These are phyloP conservation scores for Leptodermis oblonga DNA, from an alignment of 257 asterid genomes.

Conservation along the genomic window DNA sequence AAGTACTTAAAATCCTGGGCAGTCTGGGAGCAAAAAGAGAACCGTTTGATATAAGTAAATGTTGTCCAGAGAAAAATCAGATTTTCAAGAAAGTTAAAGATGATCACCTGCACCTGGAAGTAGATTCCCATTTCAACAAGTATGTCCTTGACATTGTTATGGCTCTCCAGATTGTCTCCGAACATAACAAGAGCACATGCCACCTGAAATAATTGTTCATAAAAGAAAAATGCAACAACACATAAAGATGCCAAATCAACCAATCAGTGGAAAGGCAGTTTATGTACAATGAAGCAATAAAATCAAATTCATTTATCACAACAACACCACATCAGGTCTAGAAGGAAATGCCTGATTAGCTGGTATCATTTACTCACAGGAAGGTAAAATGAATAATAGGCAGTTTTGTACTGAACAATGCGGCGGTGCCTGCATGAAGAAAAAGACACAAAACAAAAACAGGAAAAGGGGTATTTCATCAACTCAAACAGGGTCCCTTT, in stretches of 20 bases:
- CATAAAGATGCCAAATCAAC: background rate
- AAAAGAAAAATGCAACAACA: background rate
- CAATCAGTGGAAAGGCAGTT: no score
- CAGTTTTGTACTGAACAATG: slow-evolving; percentile 90
- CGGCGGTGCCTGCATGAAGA: slow-evolving; percentile 94
- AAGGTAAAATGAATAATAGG: slow-evolving; percentile 92
- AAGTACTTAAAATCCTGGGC: background rate
- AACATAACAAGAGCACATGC: slow-evolving; percentile 95
- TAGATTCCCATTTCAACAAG: slow-evolving; percentile 90
- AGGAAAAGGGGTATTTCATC: background rate
- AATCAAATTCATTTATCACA: background rate
- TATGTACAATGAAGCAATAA: no score
- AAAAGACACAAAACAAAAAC: no score
- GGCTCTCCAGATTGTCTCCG: slow-evolving; percentile 83
- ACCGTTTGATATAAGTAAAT: no score
- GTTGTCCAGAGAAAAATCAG: no score
- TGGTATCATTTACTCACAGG: slow-evolving; percentile 55
- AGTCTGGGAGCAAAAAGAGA: background rate
- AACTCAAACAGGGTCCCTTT: background rate
- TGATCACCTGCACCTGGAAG: slow-evolving; percentile 91
- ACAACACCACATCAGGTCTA: background rate
- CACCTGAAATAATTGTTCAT: slow-evolving; percentile 41
- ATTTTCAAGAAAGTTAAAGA: background rate
- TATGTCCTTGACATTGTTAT: slow-evolving; percentile 56
- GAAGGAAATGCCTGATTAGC: background rate